phyloP scores from a whole-genome alignment of 2,329 filamentous ascomycete species.

The Incumbomyces lentus region DNA sequence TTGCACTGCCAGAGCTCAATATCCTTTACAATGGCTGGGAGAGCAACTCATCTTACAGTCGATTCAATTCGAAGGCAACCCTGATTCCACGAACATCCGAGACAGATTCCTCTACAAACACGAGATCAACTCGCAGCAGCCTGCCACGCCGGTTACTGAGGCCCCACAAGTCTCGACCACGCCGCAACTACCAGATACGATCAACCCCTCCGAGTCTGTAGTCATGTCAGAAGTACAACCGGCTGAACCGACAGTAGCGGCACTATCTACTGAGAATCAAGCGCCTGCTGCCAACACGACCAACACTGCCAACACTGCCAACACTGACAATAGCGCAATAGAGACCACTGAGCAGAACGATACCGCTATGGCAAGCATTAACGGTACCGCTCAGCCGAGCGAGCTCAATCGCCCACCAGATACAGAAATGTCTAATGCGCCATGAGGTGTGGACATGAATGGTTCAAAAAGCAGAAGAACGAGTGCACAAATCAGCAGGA shows the following conservation, averaged over 20 bases:
- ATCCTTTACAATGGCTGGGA: slow-evolving; percentile 21
- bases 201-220: not conserved
- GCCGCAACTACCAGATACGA: not conserved
- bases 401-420: not conserved
- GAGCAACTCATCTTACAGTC: slow-evolving; percentile 22
- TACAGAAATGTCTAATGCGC: slow-evolving; percentile 6
- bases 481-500: not conserved
- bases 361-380: not conserved
- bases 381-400: not conserved
- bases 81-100: slow-evolving; percentile 18
- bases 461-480: not conserved
- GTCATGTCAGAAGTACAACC: not conserved
- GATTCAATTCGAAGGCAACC: slow-evolving; percentile 20
- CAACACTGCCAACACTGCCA: no score
- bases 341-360: not conserved
- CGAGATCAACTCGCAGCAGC: slow-evolving; percentile 11
- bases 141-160: slow-evolving; percentile 1
- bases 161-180: not conserved
- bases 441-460: not conserved
- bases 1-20: slow-evolving; percentile 14
- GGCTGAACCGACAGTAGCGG: not conserved
- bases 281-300: no score
- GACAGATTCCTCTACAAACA: slow-evolving; percentile 20
- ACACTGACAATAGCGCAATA: no score
- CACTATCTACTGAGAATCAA: no score